A percentile compares a stretch with the other conserved stretches of the same genome.
These are phyloP conservation scores for Colletotrichum gigasporum DNA, from an alignment of 2,329 filamentous ascomycete species.

Conservation along the genomic window DNA sequence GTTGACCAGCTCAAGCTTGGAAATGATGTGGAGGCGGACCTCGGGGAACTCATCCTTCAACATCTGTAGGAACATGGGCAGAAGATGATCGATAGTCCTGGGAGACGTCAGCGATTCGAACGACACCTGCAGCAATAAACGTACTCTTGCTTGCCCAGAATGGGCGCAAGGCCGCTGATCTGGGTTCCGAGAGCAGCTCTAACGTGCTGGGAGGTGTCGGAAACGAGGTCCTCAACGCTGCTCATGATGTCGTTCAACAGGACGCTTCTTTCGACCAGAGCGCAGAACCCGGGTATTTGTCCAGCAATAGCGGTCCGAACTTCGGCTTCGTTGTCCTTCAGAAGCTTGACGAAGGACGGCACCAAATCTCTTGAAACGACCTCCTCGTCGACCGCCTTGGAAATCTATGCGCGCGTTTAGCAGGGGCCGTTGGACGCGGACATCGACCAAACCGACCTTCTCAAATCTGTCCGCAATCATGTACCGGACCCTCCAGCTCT, in stretches of 20 bases:
- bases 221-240: constrained; percentile 94
- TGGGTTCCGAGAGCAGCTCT: constrained; percentile 94
- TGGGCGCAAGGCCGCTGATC: constrained; percentile 95
- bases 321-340: constrained; percentile 98
- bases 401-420: constrained; percentile 70
- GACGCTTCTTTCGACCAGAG: constrained; percentile 84
- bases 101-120: constrained; percentile 4
- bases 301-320: constrained; percentile 96
- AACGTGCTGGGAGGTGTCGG: constrained; percentile 96
- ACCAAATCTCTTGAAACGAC: constrained; percentile 94
- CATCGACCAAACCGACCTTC: constrained; percentile 68
- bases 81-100: constrained; percentile 93
- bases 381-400: constrained; percentile 97
- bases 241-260: constrained; percentile 97
- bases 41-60: constrained; percentile 99
- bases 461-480: constrained; percentile 99
- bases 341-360: constrained; percentile 94
- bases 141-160: constrained; percentile 97
- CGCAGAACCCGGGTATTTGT: constrained; percentile 97
- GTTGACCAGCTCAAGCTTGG: constrained; percentile 98
- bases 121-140: constrained; percentile 43
- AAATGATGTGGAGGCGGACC: constrained; percentile 98
- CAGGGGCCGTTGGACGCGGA: constrained; percentile 29
- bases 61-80: constrained; percentile 99
- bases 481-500: constrained; percentile 98